Evolutionary conservation across 495 filamentous ascomycete species (phyloP).

Genomic region (Symbiotaphrina buchneri): DNA sequence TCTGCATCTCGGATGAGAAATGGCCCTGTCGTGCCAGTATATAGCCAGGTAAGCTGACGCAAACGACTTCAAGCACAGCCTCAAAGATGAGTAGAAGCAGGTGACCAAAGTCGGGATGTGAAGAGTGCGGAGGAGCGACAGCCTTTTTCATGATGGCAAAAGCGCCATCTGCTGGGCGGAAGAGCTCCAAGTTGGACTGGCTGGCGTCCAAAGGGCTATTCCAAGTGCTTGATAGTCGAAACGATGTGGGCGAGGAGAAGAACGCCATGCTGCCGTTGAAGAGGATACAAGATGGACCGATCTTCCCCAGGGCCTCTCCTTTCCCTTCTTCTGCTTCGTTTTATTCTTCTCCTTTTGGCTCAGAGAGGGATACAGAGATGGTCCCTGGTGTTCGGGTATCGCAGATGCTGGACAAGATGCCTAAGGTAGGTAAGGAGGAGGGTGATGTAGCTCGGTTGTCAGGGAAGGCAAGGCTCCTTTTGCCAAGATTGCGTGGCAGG

Average conservation of each 20-base stretch:
- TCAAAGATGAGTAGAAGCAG: slow-evolving; percentile 81
- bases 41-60: slow-evolving; percentile 88
- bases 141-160: slow-evolving; percentile 7
- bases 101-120: slow-evolving; percentile 46
- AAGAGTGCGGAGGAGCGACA: slow-evolving; percentile 14
- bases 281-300: no score
- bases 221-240: slow-evolving; percentile 27
- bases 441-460: no score
- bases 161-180: slow-evolving; percentile 2
- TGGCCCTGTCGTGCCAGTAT: slow-evolving; percentile 73
- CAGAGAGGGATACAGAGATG: no score
- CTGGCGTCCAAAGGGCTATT: neutral
- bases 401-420: no score
- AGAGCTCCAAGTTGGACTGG: neutral
- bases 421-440: no score
- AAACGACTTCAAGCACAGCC: slow-evolving; percentile 87
- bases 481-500: no score
- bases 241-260: slow-evolving; percentile 39
- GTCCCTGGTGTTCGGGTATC: no score
- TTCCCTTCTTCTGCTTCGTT: no score
- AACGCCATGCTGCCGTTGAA: slow-evolving; percentile 18
- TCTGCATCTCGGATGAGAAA: slow-evolving; percentile 86
- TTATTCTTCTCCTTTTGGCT: no score
- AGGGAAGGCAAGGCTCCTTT: no score
- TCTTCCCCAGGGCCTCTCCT: no score